These are phyloP conservation scores for Tuber melanosporum DNA, from an alignment of 495 filamentous ascomycete genomes.

Conservation along the genomic window DNA sequence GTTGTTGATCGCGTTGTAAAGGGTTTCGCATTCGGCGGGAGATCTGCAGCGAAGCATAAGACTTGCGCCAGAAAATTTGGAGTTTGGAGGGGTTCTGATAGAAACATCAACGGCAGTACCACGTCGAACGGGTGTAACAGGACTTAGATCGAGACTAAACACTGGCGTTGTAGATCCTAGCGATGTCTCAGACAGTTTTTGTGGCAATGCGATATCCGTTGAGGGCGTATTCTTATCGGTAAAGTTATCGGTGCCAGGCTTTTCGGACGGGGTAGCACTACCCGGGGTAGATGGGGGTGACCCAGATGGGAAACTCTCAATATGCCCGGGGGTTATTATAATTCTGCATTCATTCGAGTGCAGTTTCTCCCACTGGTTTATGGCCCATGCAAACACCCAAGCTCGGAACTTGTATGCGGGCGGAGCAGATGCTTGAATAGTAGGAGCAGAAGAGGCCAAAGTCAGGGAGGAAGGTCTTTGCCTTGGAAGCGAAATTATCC, in stretches of 20 bases:
- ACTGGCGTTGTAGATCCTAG: slow-evolving; percentile 24
- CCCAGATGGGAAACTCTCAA: slow-evolving; percentile 53
- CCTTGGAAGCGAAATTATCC: slow-evolving; percentile 27
- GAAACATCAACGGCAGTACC: slow-evolving; percentile 91
- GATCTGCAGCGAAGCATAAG: slow-evolving; percentile 82
- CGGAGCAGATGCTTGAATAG: slow-evolving; percentile 17
- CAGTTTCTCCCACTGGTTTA: slow-evolving; percentile 71
- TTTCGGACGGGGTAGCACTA: slow-evolving; percentile 8
- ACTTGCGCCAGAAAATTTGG: slow-evolving; percentile 64
- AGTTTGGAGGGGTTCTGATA: slow-evolving; percentile 71
- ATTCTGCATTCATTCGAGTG: slow-evolving; percentile 70
- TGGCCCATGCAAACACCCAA: slow-evolving; percentile 77
- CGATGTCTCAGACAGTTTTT: slow-evolving; percentile 18
- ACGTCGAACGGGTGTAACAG: slow-evolving; percentile 75
- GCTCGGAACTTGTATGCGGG: slow-evolving; percentile 60
- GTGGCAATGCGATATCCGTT: neutral
- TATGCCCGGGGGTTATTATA: slow-evolving; percentile 70
- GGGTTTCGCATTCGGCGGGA: slow-evolving; percentile 65
- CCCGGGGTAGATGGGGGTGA: slow-evolving; percentile 19
- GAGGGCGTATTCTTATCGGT: slow-evolving; percentile 9
- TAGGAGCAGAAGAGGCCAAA: slow-evolving; percentile 16
- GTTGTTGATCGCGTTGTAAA: slow-evolving; percentile 77
- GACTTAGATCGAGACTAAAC: slow-evolving; percentile 75
- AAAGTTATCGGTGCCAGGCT: slow-evolving; percentile 9
- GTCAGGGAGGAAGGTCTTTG: slow-evolving; percentile 34